Base-by-base conservation (phyloP, 305 asterid species). In the Euphrasia arctica region DNA sequence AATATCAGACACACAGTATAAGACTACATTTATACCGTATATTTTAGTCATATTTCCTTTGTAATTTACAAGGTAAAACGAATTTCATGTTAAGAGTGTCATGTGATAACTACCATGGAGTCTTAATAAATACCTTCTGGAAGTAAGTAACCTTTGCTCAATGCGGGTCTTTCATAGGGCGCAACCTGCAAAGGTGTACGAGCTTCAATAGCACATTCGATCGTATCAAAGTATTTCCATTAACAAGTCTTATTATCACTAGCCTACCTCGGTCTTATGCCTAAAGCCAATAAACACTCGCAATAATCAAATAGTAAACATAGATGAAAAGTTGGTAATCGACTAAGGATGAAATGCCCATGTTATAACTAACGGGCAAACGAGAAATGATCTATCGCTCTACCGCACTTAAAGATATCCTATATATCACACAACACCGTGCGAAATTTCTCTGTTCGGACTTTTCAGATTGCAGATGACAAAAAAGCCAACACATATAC, bases 151-250 rank as follows among this genome's bases (percentile, higher is more conserved):
- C 96, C 96, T 81, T 93, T 90, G 85, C 99, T 93, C 74, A 93
- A 70, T 68, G 95, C 97, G 67, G 97, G 99, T 73, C 96, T 87
- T 82, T 93, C 96, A 76, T 93, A 93, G 18, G 99, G 99, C 45
- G 96, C 95, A 79, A 87, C 95, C 99, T 90, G 76, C 75, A 81
- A 69, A 72, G 39, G 52, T 59, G 11, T 51, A 71, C 18, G 31
- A 42, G 66, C 61, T 65, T 67, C 52, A 74, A 42, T 27, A 54
- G 57, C 54, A 69, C 36, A 52, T 62, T 22, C 41, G 45, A 57
- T 43, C 34, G 15, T 13, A 51, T 22, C 2, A 42, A 56, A 39
- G 11, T 39, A 9, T 39, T 39, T 67, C 45, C 29, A 58, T 48
- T 28, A 28, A 55, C 64, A 63, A 18, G 9, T 14, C 42, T n/a